phyloP scores from a whole-genome alignment of 169 alveolate species.

The Amoebophrya sp. region DNA sequence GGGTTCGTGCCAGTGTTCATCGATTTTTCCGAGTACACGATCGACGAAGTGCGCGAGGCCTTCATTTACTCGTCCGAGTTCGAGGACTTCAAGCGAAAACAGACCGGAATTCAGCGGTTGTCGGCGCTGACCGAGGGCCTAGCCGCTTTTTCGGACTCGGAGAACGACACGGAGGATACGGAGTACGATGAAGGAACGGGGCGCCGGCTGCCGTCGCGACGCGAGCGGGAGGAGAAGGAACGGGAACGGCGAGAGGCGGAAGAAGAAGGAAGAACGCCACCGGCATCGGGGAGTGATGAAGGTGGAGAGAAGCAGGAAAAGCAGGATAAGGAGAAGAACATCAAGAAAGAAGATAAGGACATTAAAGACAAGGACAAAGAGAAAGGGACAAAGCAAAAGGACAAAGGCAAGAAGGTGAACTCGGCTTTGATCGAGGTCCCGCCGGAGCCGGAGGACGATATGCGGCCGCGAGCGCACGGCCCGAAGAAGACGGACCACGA shows the following conservation, averaged over 20 bases:
- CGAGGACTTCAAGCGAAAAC: background rate
- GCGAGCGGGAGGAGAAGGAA: background rate
- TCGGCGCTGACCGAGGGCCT: background rate
- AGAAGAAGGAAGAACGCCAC: background rate
- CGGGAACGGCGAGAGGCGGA: background rate
- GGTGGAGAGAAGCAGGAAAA: background rate
- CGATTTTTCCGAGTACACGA: background rate
- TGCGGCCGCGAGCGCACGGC: background rate
- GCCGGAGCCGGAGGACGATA: background rate
- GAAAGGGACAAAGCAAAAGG: too few species aligned
- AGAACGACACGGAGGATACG: background rate
- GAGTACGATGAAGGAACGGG: background rate
- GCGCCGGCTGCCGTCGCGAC: background rate
- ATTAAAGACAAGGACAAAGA: too few species aligned
- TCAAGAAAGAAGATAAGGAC: too few species aligned
- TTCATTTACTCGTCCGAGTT: background rate
- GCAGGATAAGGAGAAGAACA: too few species aligned
- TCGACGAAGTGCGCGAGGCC: background rate
- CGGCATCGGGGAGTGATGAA: background rate
- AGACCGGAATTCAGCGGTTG: background rate
- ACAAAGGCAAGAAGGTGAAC: background rate
- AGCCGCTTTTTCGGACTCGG: background rate
- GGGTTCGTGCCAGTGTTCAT: background rate
- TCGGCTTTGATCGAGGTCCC: background rate
- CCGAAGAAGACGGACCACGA: background rate